These are phyloP conservation scores for Alternaria brassicicola DNA, from an alignment of 2,329 filamentous ascomycete species.

Conservation along the genomic window DNA sequence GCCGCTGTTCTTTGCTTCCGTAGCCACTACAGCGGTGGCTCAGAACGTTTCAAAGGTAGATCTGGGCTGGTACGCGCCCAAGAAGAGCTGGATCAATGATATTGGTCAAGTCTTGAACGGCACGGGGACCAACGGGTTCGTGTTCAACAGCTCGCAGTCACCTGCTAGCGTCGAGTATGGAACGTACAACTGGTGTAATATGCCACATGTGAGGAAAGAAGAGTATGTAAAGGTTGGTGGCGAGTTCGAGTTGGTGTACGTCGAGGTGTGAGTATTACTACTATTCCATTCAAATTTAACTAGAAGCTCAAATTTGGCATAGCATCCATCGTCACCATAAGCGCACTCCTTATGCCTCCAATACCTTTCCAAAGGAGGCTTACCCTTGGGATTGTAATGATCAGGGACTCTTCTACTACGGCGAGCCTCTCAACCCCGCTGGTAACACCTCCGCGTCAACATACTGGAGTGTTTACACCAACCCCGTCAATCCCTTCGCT, in stretches of 20 bases:
- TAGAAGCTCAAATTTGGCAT: not conserved
- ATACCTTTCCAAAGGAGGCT: conserved; percentile 75
- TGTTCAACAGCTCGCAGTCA: conserved; percentile 70
- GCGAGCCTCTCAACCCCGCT: conserved; percentile 58
- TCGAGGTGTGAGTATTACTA: conserved; percentile 66
- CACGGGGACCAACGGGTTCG: conserved; percentile 72
- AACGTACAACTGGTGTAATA: conserved; percentile 83
- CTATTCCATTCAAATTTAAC: not conserved
- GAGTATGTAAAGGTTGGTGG: conserved; percentile 65
- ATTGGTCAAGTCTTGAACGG: conserved; percentile 63
- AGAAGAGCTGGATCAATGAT: conserved; percentile 62
- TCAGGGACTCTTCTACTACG: conserved; percentile 72
- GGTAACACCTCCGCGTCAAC: conserved; percentile 59
- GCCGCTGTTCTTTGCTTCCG: conserved; percentile 27
- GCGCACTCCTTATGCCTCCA: conserved; percentile 78
- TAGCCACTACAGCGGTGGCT: conserved; percentile 15
- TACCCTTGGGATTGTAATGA: conserved; percentile 77
- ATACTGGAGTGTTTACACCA: conserved; percentile 70
- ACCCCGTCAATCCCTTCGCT: conserved; percentile 69
- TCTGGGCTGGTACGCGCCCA: conserved; percentile 46
- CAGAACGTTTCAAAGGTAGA: conserved; percentile 30
- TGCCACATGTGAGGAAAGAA: conserved; percentile 75
- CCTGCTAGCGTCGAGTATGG: conserved; percentile 62
- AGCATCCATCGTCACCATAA: conserved; percentile 82
- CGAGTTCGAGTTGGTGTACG: conserved; percentile 72